phyloP scores from a whole-genome alignment of 805 yeast genomes.

The Kuraishia hungarica region DNA sequence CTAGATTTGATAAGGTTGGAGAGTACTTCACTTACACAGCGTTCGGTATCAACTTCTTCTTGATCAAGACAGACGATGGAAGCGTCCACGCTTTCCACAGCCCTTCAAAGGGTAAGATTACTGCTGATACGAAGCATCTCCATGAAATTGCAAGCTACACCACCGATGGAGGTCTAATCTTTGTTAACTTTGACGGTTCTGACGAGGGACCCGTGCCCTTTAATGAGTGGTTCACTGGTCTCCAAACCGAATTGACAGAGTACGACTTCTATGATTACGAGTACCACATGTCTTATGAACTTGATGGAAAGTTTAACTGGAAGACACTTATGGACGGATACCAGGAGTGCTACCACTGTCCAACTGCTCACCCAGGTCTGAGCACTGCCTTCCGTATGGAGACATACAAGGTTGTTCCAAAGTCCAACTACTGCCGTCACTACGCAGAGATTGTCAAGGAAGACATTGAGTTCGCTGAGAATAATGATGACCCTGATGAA shows the following conservation, averaged over 20 bases:
- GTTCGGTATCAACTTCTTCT: conserved; percentile 45
- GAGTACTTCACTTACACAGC: conserved; percentile 43
- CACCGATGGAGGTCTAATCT: conserved; percentile 49
- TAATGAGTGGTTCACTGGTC: conserved; percentile 43
- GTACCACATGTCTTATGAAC: conserved; percentile 54
- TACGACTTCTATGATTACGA: conserved; percentile 53
- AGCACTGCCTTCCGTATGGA: conserved; percentile 50
- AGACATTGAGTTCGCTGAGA: conserved; percentile 17
- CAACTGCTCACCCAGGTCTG: conserved; percentile 58
- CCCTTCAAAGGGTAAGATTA: conserved; percentile 49
- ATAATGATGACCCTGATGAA: conserved; percentile 23
- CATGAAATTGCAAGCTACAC: conserved; percentile 45
- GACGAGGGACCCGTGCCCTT: conserved; percentile 33
- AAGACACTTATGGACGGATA: conserved; percentile 60
- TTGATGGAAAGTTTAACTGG: conserved; percentile 59
- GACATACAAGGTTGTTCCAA: conserved; percentile 54
- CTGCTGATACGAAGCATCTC: conserved; percentile 48
- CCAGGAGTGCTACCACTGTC: conserved; percentile 61
- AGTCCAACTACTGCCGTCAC: conserved; percentile 50
- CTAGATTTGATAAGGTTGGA: conserved; percentile 48
- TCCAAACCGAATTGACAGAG: conserved; percentile 42
- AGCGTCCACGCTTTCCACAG: conserved; percentile 52
- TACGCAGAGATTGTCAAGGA: conserved; percentile 43
- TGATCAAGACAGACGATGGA: conserved; percentile 43
- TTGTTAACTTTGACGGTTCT: conserved; percentile 42